A percentile compares a stretch with the other conserved stretches of the same genome.
These are phyloP conservation scores for Amaranthus hypochondriacus DNA, from an alignment of 148 eudicot genomes.

Conservation along the genomic window DNA sequence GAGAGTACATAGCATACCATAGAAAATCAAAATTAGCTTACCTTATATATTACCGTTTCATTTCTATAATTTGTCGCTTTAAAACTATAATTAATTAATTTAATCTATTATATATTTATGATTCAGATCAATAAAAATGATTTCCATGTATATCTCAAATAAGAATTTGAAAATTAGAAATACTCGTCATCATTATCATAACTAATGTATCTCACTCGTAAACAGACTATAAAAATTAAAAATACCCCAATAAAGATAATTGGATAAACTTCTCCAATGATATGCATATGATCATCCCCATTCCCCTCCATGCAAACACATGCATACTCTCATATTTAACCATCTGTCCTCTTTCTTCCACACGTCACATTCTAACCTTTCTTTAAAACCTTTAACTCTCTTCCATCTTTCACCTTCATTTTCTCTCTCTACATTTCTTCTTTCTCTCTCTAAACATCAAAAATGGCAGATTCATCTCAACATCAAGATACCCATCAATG, in stretches of 20 bases:
- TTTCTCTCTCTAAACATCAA: background rate
- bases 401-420: background rate
- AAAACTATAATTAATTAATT: too few relatives aligned
- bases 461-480: slow-evolving; percentile 18
- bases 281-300: too few relatives aligned
- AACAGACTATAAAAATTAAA: background rate
- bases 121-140: too few relatives aligned
- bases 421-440: background rate
- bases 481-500: background rate
- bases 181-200: too few relatives aligned
- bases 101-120: too few relatives aligned
- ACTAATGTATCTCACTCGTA: too few relatives aligned
- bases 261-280: background rate
- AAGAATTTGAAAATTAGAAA: too few relatives aligned
- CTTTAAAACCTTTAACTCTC: background rate
- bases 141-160: too few relatives aligned
- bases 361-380: slow-evolving; percentile 19
- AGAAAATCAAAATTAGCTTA: too few relatives aligned
- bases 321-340: background rate
- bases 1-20: too few relatives aligned
- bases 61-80: too few relatives aligned
- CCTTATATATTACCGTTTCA: too few relatives aligned
- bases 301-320: slow-evolving; percentile 4
- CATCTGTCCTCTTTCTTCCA: slow-evolving; percentile 13
- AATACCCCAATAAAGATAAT: background rate